phyloP scores from a whole-genome alignment of 1,284 basidiomycete genomes.

The Leccinum fallax region DNA sequence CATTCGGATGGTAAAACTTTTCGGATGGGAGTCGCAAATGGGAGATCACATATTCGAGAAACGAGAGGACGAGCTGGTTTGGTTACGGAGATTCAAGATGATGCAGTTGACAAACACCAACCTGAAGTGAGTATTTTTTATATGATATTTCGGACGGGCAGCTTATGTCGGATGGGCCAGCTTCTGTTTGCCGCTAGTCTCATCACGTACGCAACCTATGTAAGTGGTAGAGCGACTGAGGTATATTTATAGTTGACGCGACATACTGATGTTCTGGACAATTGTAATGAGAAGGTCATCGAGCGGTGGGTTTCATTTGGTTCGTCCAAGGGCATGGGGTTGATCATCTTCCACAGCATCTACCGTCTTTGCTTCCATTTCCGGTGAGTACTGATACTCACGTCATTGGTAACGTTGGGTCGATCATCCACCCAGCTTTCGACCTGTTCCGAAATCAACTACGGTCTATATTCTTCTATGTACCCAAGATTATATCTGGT shows the following conservation, averaged over 20 bases:
- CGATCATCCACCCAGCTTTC: neutral
- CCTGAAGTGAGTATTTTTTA: neutral
- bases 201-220: conserved; percentile 1
- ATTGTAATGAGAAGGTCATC: neutral
- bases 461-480: neutral
- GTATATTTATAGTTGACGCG: neutral
- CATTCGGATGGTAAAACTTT: conserved; percentile 3
- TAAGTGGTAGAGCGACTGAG: neutral
- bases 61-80: conserved; percentile 1
- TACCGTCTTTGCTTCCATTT: conserved; percentile 1
- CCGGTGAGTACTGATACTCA: neutral
- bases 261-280: neutral
- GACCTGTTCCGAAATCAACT: neutral
- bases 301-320: neutral
- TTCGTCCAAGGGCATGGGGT: neutral
- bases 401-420: no score
- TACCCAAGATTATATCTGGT: conserved; percentile 2
- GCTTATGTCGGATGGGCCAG: neutral
- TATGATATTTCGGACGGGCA: neutral
- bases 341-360: neutral
- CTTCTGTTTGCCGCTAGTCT: neutral
- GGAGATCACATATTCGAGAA: neutral
- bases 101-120: conserved; percentile 2
- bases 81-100: neutral
- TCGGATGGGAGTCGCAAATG: conserved; percentile 1